Evolutionary conservation across 2,329 filamentous ascomycete species (phyloP), one percentile per base, ranked within the genome.

Genomic region (Alternaria triticimaculans): DNA sequence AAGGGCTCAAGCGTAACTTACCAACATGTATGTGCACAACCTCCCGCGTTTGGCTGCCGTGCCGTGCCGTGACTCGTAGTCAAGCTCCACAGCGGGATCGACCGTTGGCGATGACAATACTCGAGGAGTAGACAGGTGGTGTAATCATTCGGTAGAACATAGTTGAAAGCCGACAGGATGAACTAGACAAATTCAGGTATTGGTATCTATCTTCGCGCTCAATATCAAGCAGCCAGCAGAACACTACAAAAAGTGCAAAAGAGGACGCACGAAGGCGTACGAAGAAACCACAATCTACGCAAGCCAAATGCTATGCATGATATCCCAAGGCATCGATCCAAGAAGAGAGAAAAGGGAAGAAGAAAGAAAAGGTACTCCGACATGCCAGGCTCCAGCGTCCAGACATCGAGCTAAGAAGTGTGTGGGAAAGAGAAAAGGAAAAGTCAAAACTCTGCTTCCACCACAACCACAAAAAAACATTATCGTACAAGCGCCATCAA

Each of bases 401-500:
- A 55, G 33, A 63, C 56, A 60, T 63, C 56, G 60, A 60, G 60
- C 33, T 43, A 51, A 21, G 41, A 41, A 26, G 11, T 26, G 5
- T 41, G 37, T 41, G 46, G 25, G 43, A 51, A 26, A 25, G 20
- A 37, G 30, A 15, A 23, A 45, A 41, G 30, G 12, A 15, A 30
- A 33, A 15, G 6, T 15, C 12, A 37, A n/a, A 46, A 55, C 57
- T 44, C 26, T n/a, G 33, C 50, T 48, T 26, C 25, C 18, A 18
- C 23, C 20, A 11, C 30, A 26, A 28, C 2, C 41, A 26, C 5
- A 43, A 60, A 50, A 50, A 46, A 43, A 60, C 51, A 50, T 41
- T 62, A 62, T 63, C 56, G 60, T 63, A 63, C 56, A 63, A 41
- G 44, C 56, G 50, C 56, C 57, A 25, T 30, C 28, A 30, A 48